phyloP scores from a whole-genome alignment of 768 basidiomycete genomes.

The Hericium alpestre region DNA sequence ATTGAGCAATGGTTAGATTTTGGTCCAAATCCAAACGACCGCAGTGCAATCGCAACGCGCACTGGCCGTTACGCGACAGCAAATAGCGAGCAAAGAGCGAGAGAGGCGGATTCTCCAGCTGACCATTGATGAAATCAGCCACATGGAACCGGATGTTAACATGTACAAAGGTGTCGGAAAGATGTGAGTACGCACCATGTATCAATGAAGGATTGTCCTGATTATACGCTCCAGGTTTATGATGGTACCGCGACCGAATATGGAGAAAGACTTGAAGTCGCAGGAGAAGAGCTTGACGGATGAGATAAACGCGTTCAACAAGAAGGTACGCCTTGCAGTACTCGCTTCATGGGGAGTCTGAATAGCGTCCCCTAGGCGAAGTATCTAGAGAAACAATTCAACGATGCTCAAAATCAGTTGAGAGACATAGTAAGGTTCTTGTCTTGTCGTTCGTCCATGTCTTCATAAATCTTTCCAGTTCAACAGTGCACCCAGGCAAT shows the following conservation, averaged over 20 bases:
- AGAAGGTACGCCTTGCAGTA: constrained; percentile 52
- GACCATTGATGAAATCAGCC: constrained; percentile 73
- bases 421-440: constrained; percentile 57
- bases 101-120: constrained; percentile 85
- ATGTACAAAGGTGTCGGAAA: constrained; percentile 94
- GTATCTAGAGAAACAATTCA: constrained; percentile 89
- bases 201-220: neutral
- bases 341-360: neutral
- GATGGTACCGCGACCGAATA: constrained; percentile 67
- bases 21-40: constrained; percentile 87
- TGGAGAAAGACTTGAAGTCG: constrained; percentile 63
- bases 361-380: constrained; percentile 44
- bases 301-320: constrained; percentile 69
- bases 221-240: constrained; percentile 58
- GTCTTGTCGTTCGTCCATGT: neutral
- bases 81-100: constrained; percentile 71
- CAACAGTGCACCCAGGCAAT: constrained; percentile 33
- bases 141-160: constrained; percentile 62
- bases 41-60: constrained; percentile 78
- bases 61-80: constrained; percentile 63
- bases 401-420: constrained; percentile 78
- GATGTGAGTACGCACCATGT: constrained; percentile 41
- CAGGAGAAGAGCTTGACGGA: constrained; percentile 81
- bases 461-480: constrained; percentile 29
- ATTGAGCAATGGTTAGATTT: constrained; percentile 45